These are phyloP conservation scores for Aspergillus ochraceoroseus DNA, from an alignment of 2,329 filamentous ascomycete species.

Conservation along the genomic window DNA sequence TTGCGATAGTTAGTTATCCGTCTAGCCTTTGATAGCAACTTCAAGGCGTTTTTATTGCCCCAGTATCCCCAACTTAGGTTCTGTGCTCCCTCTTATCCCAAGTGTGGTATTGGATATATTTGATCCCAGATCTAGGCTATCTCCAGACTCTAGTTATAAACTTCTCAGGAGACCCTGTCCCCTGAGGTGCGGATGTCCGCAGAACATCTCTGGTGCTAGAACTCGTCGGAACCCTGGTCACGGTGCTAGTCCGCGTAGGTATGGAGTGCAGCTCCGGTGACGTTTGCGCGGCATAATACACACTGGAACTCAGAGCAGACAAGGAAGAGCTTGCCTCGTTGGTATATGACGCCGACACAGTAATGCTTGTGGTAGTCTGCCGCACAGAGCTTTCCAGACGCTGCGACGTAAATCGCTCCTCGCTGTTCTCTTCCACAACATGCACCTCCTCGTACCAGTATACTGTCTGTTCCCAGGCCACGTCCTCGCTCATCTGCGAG, in stretches of 20 bases:
- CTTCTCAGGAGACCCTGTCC: too few relatives aligned
- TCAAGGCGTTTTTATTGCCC: too few relatives aligned
- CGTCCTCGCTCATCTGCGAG: not conserved
- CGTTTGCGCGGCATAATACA: not conserved
- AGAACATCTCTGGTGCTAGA: too few relatives aligned
- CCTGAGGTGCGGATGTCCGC: too few relatives aligned
- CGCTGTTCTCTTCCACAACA: not conserved
- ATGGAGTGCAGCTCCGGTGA: not conserved
- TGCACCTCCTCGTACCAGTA: slow-evolving; percentile 3
- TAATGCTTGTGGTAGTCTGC: not conserved
- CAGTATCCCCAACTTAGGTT: too few relatives aligned
- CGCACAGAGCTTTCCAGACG: not conserved
- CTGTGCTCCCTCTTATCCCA: too few relatives aligned
- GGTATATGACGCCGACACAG: not conserved
- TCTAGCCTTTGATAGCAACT: too few relatives aligned
- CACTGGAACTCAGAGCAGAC: not conserved
- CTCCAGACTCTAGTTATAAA: too few relatives aligned
- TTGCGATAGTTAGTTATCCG: too few relatives aligned
- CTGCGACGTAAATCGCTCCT: not conserved
- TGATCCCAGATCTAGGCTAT: too few relatives aligned
- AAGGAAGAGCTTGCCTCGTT: not conserved
- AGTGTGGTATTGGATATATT: too few relatives aligned
- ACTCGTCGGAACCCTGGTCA: too few relatives aligned
- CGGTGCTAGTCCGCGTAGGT: not conserved
- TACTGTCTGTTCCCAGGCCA: not conserved